phyloP scores from a whole-genome alignment of 495 filamentous ascomycete species.

The Tuber brumale region DNA sequence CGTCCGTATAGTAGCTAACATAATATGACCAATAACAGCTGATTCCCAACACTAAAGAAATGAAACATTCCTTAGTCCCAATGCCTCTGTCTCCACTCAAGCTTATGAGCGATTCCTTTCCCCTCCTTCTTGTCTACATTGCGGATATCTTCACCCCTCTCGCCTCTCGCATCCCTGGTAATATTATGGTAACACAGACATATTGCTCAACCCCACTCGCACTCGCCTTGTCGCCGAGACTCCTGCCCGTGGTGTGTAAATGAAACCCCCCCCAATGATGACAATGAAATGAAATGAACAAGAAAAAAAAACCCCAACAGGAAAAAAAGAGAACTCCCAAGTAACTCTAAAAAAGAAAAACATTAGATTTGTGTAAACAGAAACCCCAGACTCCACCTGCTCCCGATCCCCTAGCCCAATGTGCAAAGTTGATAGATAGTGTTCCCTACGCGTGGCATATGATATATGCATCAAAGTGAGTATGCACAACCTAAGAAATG shows the following conservation, averaged over 20 bases:
- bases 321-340: conserved; percentile 15
- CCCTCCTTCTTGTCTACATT: neutral
- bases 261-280: neutral
- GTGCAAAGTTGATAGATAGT: neutral
- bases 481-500: neutral
- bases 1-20: neutral
- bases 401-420: neutral
- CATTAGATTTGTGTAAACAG: conserved; percentile 10
- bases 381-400: conserved; percentile 21
- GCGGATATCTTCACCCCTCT: neutral
- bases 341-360: neutral
- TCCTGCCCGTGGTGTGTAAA: neutral
- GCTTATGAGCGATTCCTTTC: neutral
- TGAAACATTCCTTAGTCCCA: neutral
- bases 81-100: neutral
- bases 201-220: neutral
- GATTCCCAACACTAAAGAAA: neutral
- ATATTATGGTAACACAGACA: neutral
- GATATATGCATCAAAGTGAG: neutral
- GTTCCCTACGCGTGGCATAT: neutral
- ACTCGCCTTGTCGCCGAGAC: neutral
- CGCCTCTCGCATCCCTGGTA: neutral
- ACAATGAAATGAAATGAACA: neutral
- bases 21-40: neutral
- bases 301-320: neutral